Conservation (phyloP, 2,329 filamentous ascomycete genomes). For the Aspergillus ruber region DNA sequence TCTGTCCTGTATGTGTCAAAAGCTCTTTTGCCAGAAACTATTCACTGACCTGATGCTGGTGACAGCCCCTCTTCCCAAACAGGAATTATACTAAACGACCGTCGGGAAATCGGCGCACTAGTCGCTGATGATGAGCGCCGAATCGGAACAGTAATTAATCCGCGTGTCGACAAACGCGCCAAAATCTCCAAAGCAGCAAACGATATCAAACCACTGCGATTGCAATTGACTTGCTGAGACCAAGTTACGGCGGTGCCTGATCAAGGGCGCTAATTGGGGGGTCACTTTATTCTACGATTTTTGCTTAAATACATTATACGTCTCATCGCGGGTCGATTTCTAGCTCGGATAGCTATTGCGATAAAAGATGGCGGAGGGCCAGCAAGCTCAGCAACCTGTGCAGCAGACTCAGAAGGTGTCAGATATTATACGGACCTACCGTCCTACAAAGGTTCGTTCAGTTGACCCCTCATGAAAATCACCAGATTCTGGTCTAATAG, state of each 20-base stretch:
- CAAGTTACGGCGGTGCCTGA: background rate
- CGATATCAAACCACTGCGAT: background rate
- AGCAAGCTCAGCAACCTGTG: constrained; percentile 20
- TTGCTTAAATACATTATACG: constrained; percentile 2
- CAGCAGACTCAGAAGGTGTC: constrained; percentile 58
- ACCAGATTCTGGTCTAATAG: constrained; percentile 1
- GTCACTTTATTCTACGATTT: constrained; percentile 2
- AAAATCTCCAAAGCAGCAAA: constrained; percentile 6
- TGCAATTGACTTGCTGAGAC: background rate
- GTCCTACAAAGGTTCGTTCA: constrained; percentile 65
- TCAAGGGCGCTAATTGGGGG: background rate
- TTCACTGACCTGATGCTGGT: no score
- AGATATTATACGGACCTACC: constrained; percentile 70
- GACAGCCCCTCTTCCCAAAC: background rate
- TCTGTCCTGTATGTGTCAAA: no score
- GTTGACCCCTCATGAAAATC: background rate
- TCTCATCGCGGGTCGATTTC: constrained; percentile 1
- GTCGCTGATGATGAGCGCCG: constrained; percentile 1
- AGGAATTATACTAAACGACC: background rate
- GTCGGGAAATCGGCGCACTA: background rate
- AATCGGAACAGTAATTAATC: constrained; percentile 12
- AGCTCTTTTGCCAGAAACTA: no score
- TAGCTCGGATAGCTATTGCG: constrained; percentile 1
- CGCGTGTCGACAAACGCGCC: constrained; percentile 10
- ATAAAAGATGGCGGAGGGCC: constrained; percentile 23